Conservation (phyloP, 2,329 filamentous ascomycete species). For the Coniosporium tulheliwenetii region DNA sequence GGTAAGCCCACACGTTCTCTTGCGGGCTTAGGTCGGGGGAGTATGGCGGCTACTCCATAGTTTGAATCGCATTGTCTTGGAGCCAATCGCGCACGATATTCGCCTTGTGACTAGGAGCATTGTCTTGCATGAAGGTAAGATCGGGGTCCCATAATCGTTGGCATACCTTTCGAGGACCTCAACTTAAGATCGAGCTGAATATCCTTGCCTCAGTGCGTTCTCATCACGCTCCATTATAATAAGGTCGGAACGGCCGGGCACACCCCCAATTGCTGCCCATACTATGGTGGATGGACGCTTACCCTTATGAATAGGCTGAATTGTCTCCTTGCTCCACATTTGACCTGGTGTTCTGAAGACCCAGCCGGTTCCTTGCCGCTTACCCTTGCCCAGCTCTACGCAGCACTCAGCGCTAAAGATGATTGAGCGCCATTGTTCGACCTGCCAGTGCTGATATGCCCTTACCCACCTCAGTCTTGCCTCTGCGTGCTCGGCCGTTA, state of each 20-base stretch:
- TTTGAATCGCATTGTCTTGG: slow-evolving; percentile 4
- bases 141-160: not conserved
- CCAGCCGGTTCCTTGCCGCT: not conserved
- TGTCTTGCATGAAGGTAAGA: slow-evolving; percentile 9
- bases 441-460: slow-evolving; percentile 3
- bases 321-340: not conserved
- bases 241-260: not conserved
- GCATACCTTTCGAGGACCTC: not conserved
- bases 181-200: not conserved
- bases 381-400: slow-evolving; percentile 4
- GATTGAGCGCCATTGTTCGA: slow-evolving; percentile 5
- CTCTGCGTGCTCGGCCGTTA: slow-evolving; percentile 2
- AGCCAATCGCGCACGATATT: slow-evolving; percentile 5
- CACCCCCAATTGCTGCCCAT: not conserved
- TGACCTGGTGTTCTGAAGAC: not conserved
- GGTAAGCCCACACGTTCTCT: slow-evolving; percentile 8
- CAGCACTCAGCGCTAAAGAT: slow-evolving; percentile 9
- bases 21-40: slow-evolving; percentile 12
- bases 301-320: not conserved
- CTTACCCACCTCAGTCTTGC: slow-evolving; percentile 3
- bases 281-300: not conserved
- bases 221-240: not conserved
- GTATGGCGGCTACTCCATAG: slow-evolving; percentile 8
- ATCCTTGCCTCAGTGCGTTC: not conserved
- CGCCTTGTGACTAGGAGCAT: slow-evolving; percentile 9